phyloP scores from a whole-genome alignment of 2,329 filamentous ascomycete genomes.

The Penicillium sp. region DNA sequence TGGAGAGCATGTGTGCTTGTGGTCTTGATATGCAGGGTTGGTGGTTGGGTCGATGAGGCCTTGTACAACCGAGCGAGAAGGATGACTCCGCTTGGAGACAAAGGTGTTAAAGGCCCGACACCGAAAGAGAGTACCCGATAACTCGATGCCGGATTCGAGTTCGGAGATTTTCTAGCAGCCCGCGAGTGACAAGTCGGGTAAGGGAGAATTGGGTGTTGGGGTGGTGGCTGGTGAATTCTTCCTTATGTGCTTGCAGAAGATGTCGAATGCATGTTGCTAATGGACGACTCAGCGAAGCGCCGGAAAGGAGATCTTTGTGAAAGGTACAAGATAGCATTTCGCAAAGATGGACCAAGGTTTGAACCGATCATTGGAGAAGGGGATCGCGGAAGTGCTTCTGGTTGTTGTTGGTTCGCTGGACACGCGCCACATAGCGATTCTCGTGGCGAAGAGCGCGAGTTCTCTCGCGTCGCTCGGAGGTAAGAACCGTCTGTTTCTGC shows the following conservation, averaged over 20 bases:
- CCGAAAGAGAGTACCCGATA: slow-evolving; percentile 7
- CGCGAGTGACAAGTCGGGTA: neutral
- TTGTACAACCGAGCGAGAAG: slow-evolving; percentile 8
- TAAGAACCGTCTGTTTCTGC: slow-evolving; percentile 67
- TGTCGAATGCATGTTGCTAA: neutral
- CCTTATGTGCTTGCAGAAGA: neutral
- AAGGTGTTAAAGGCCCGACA: neutral
- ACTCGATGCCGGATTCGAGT: neutral
- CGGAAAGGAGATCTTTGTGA: neutral
- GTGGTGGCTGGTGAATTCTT: neutral
- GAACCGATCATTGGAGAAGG: slow-evolving; percentile 47
- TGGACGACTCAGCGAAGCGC: neutral
- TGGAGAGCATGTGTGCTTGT: neutral
- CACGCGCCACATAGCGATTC: slow-evolving; percentile 64
- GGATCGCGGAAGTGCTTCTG: slow-evolving; percentile 71
- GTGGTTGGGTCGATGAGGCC: slow-evolving; percentile 1
- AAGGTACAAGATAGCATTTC: neutral
- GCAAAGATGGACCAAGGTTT: neutral
- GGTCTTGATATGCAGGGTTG: slow-evolving; percentile 1
- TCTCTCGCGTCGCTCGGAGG: slow-evolving; percentile 66
- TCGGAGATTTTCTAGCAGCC: neutral
- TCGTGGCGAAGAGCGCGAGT: slow-evolving; percentile 62
- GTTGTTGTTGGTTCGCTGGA: slow-evolving; percentile 72
- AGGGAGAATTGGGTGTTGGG: neutral
- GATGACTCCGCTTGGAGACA: slow-evolving; percentile 2